Evolutionary conservation across 129 eudicot genomes (phyloP).

Genomic region (Pittosporum tobira): DNA sequence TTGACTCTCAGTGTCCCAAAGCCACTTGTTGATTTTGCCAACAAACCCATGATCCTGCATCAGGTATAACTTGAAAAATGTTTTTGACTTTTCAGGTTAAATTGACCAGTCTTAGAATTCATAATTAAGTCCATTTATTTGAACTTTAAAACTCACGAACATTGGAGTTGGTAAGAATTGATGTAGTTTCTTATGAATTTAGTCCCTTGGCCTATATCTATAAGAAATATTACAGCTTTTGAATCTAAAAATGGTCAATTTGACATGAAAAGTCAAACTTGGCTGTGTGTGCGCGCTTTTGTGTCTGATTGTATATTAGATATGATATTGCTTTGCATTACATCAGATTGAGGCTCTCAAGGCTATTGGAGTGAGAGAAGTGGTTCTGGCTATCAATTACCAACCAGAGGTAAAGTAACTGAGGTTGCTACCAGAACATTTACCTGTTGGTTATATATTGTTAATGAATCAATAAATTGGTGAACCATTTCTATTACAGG

Average conservation of each 20-base stretch:
- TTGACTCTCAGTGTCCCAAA: conserved; percentile 68
- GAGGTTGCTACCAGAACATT: background rate
- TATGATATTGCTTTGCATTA: background rate
- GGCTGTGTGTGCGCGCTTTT: background rate
- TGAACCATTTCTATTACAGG: conserved; percentile 26
- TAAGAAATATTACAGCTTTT: no score
- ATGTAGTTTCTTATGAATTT: no score
- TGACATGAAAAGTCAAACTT: conserved; percentile 1
- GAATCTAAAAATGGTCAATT: no score
- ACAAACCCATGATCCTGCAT: conserved; percentile 87
- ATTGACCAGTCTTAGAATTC: background rate
- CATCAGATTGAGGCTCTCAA: conserved; percentile 82
- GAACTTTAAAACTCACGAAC: no score
- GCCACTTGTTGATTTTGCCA: conserved; percentile 85
- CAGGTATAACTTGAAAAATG: conserved; percentile 46
- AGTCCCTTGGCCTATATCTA: no score
- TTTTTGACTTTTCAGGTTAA: conserved; percentile 35
- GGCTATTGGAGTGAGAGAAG: conserved; percentile 92
- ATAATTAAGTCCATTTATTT: background rate
- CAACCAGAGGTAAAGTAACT: conserved; percentile 74
- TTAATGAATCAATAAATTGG: background rate
- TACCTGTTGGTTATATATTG: background rate
- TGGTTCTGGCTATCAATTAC: conserved; percentile 85
- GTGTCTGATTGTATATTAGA: background rate
- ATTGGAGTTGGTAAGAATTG: no score